These are phyloP conservation scores for Cokeromyces recurvatus DNA, from an alignment of 371 early-diverging fungal species.

Conservation along the genomic window DNA sequence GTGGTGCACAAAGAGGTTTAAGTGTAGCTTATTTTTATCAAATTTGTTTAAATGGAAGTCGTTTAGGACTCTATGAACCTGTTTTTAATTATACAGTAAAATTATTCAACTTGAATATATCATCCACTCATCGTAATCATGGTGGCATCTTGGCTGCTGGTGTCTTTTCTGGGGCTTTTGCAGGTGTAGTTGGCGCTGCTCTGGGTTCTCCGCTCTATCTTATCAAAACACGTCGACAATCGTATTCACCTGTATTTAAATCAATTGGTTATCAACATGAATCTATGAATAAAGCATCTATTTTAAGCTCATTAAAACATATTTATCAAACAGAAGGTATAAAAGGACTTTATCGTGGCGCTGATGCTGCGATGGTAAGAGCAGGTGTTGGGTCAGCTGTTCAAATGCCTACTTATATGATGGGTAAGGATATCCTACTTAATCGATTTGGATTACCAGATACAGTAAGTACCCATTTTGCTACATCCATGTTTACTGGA, in stretches of 20 bases:
- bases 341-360: constrained; percentile 84
- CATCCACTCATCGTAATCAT: neutral
- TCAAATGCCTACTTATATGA: constrained; percentile 89
- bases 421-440: constrained; percentile 66
- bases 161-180: constrained; percentile 53
- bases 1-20: constrained; percentile 88
- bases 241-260: constrained; percentile 68
- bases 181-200: constrained; percentile 79
- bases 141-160: constrained; percentile 53
- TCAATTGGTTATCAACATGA: constrained; percentile 90
- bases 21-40: constrained; percentile 93
- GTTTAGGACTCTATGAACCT: constrained; percentile 90
- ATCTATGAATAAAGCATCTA: constrained; percentile 74
- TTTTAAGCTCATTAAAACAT: constrained; percentile 55
- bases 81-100: constrained; percentile 28
- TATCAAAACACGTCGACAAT: constrained; percentile 95
- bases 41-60: constrained; percentile 87
- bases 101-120: constrained; percentile 15
- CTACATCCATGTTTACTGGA: constrained; percentile 79
- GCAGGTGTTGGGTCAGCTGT: constrained; percentile 90
- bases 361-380: constrained; percentile 85
- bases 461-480: constrained; percentile 66
- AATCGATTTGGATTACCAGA: constrained; percentile 59
- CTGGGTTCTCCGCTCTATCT: constrained; percentile 88
- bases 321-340: constrained; percentile 71